Evolutionary conservation across 345 rosid species (phyloP).

Genomic region (Lepidium sativum): DNA sequence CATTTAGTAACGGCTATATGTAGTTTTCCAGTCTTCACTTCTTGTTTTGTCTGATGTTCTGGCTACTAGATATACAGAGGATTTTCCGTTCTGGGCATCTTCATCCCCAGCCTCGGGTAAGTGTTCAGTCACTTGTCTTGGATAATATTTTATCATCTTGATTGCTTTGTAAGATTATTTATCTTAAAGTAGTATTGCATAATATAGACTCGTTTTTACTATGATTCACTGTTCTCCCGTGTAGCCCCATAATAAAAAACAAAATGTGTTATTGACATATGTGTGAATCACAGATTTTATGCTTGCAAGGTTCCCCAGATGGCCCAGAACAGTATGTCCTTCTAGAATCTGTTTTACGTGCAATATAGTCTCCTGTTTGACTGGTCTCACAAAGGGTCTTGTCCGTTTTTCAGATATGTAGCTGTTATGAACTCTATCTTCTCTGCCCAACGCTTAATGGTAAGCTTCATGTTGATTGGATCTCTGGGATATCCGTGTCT

Average conservation of each 20-base stretch:
- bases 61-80: constrained; percentile 65
- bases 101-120: constrained; percentile 87
- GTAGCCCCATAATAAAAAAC: background rate
- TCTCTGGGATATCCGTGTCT: background rate
- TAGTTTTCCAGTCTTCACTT: background rate
- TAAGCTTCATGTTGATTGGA: constrained; percentile 18
- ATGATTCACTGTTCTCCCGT: background rate
- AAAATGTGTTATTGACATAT: constrained; percentile 10
- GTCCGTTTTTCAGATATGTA: constrained; percentile 58
- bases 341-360: constrained; percentile 3
- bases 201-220: background rate
- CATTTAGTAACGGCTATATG: background rate
- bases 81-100: constrained; percentile 71
- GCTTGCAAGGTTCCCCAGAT: constrained; percentile 97
- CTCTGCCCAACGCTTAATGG: constrained; percentile 91
- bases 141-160: background rate
- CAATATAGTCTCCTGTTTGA: constrained; percentile 10
- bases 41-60: constrained; percentile 37
- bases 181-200: background rate
- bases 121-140: constrained; percentile 20
- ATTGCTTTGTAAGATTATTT: background rate
- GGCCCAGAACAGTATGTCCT: constrained; percentile 90
- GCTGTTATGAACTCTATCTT: constrained; percentile 95
- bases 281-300: constrained; percentile 56
- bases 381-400: background rate